Evolutionary conservation across 1,284 basidiomycete genomes (phyloP), one percentile per base, ranked within the genome.

Genomic region (Ustilago sp.): DNA sequence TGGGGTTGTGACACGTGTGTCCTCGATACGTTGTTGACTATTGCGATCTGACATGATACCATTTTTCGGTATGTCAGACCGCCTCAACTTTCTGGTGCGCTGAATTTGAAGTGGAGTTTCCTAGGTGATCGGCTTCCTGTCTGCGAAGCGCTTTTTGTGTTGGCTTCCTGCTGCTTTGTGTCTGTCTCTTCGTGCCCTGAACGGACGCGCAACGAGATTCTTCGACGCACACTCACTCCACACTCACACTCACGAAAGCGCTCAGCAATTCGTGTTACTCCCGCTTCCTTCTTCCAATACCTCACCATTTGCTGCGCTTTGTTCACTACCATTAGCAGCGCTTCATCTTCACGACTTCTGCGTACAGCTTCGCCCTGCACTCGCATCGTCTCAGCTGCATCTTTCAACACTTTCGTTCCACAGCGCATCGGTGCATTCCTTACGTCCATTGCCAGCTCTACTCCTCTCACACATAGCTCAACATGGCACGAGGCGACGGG

Each of bases 401-500:
- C n/a, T n/a, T 19, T 23, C 15, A 13, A 8, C 55, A n/a, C 34
- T 23, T 19, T n/a, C 28, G 28, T 32, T 19, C 11, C 9, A 19
- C 4, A 58, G 39, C 54, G 41, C 58, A 60, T 43, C 39, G 32
- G 58, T 58, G 58, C 58, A 39, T 28, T 36, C 17, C 43, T 31
- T 45, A 11, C 19, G 17, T n/a, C 12, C n/a, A 48, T 15, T 41
- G 19, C 32, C 48, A 39, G n/a, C 41, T 19, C 23, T 12, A 13
- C 35, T 0, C 34, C 43, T 9, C n/a, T 35, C 57, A 19, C 12
- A 17, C 41, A 61, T 58, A 63, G 41, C 41, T 50, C 63, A 78
- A 4, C 35, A 78, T 78, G 76, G 72, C 76, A 34, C 76, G 76
- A 38, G 72, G 68, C n/a, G 63, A 78, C 66, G 76, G 76, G 31